A percentile compares a stretch with the other conserved stretches of the same genome.
These are phyloP conservation scores for Jaapia argillacea DNA, from an alignment of 768 basidiomycete species.

Conservation along the genomic window DNA sequence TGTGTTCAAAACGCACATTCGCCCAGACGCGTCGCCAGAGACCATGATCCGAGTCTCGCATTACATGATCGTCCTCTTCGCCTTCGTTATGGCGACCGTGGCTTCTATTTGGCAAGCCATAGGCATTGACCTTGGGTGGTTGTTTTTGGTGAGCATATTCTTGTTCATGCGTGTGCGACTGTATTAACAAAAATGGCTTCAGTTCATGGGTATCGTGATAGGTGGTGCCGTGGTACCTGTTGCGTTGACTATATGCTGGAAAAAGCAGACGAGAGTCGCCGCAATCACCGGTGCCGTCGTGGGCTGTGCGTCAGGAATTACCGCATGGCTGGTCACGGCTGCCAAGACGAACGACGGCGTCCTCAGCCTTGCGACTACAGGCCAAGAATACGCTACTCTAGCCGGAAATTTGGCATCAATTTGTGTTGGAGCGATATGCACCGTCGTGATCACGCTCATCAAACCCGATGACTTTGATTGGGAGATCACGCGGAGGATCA, in stretches of 20 bases:
- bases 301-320: slow-evolving; percentile 6
- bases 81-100: slow-evolving; percentile 6
- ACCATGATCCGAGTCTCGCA: slow-evolving; percentile 6
- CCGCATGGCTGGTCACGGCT: slow-evolving; percentile 6
- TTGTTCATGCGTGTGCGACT: too few relatives aligned
- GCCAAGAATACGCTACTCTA: slow-evolving; percentile 1
- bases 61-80: slow-evolving; percentile 3
- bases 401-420: neutral
- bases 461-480: slow-evolving; percentile 5
- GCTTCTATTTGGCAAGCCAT: too few relatives aligned
- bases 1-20: slow-evolving; percentile 1
- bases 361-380: neutral
- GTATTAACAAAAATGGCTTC: slow-evolving; percentile 6
- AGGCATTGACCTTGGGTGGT: too few relatives aligned
- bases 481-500: slow-evolving; percentile 52
- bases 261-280: slow-evolving; percentile 7
- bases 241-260: slow-evolving; percentile 7
- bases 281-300: slow-evolving; percentile 5
- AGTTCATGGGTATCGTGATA: slow-evolving; percentile 6
- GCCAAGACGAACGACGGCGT: neutral
- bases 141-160: too few relatives aligned
- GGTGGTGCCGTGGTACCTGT: slow-evolving; percentile 7
- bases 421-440: slow-evolving; percentile 5
- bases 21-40: slow-evolving; percentile 5
- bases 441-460: slow-evolving; percentile 4